Evolutionary conservation across 108 stramenopile genomes (phyloP).

Genomic region (Skeletonema menzelii): DNA sequence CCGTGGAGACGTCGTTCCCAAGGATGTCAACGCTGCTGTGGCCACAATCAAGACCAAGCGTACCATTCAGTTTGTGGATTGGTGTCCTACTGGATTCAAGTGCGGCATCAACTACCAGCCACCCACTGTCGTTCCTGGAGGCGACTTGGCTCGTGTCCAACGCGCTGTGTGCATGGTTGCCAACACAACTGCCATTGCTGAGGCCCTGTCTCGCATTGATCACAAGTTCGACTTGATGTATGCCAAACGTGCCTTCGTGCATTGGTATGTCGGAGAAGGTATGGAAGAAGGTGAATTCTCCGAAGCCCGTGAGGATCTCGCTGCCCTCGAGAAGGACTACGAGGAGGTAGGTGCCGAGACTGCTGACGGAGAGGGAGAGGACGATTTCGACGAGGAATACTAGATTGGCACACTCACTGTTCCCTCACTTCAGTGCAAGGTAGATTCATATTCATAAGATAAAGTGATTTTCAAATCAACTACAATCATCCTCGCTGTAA

Average conservation of each 20-base stretch:
- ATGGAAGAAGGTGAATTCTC: constrained; percentile 99
- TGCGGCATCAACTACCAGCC: constrained; percentile 99
- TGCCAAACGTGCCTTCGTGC: constrained; percentile 99
- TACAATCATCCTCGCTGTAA: no score
- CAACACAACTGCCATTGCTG: constrained; percentile 99
- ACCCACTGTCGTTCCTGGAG: constrained; percentile 94
- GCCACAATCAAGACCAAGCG: constrained; percentile 96
- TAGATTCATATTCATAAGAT: no score
- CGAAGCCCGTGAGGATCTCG: constrained; percentile 99
- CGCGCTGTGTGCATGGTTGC: constrained; percentile 99
- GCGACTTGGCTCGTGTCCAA: constrained; percentile 94
- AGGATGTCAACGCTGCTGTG: constrained; percentile 93
- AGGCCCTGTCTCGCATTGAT: constrained; percentile 97
- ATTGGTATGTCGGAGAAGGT: constrained; percentile 99
- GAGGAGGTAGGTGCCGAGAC: constrained; percentile 96
- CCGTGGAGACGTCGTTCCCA: constrained; percentile 95
- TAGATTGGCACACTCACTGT: constrained; percentile 25
- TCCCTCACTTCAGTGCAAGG: no score
- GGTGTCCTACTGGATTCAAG: constrained; percentile 98
- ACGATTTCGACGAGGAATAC: constrained; percentile 90
- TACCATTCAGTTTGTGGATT: constrained; percentile 95
- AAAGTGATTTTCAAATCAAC: no score
- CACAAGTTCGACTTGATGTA: constrained; percentile 99
- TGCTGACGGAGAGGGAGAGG: constrained; percentile 92
- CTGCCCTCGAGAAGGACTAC: constrained; percentile 98